A percentile compares a stretch with the other conserved stretches of the same genome.
These are phyloP conservation scores for Termitomyces sp. DNA, from an alignment of 768 basidiomycete genomes.

Conservation along the genomic window DNA sequence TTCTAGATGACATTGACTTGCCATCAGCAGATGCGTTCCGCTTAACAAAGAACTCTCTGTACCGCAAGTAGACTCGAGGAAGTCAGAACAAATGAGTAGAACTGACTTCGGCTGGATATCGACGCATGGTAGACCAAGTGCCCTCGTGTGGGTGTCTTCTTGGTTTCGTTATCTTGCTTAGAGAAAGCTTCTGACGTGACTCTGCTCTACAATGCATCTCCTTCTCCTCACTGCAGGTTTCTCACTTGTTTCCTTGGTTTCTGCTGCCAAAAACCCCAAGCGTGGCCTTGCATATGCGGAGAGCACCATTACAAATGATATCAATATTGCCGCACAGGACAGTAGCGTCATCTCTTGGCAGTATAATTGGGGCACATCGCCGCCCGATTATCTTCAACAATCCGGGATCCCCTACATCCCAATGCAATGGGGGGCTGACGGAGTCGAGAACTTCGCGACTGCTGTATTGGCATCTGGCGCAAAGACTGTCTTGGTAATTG, in stretches of 20 bases:
- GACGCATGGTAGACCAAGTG: not conserved
- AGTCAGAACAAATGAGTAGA: not conserved
- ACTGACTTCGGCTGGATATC: not conserved
- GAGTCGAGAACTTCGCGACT: slow-evolving; percentile 22
- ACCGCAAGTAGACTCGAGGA: not conserved
- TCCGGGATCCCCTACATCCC: slow-evolving; percentile 29
- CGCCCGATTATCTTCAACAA: slow-evolving; percentile 23
- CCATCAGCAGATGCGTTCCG: slow-evolving; percentile 9
- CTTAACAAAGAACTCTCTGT: not conserved
- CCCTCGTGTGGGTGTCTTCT: not conserved
- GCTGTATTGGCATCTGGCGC: slow-evolving; percentile 26
- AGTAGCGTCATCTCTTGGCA: slow-evolving; percentile 30
- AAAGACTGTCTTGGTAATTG: slow-evolving; percentile 29
- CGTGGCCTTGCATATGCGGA: slow-evolving; percentile 31
- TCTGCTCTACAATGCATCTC: slow-evolving; percentile 6
- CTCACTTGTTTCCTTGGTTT: not conserved
- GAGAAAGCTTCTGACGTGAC: not conserved
- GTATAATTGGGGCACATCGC: slow-evolving; percentile 36
- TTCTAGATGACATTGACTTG: not conserved
- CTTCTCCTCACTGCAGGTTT: not conserved
- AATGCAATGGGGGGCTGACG: slow-evolving; percentile 32
- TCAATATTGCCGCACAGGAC: slow-evolving; percentile 21
- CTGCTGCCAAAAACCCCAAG: slow-evolving; percentile 27
- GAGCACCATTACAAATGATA: slow-evolving; percentile 20
- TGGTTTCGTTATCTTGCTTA: not conserved